These are phyloP conservation scores for Tricholoma flavovirens DNA, from an alignment of 768 basidiomycete species.

Conservation along the genomic window DNA sequence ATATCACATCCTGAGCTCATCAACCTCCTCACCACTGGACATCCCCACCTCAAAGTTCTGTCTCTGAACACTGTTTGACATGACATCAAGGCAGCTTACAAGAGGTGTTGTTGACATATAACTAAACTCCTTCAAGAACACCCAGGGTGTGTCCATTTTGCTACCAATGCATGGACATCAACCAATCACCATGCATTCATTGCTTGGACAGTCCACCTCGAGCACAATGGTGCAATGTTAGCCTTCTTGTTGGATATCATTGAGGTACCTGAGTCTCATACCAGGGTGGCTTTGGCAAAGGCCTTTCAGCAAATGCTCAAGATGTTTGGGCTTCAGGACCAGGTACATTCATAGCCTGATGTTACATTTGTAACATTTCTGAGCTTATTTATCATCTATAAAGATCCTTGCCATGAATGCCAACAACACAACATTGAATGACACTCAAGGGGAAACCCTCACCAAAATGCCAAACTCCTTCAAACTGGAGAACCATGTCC, in stretches of 20 bases:
- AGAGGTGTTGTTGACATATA: neutral
- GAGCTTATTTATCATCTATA: too few species aligned
- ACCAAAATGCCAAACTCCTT: slow-evolving; percentile 17
- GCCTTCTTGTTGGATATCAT: too few species aligned
- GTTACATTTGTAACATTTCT: too few species aligned
- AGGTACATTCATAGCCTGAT: neutral
- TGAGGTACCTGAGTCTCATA: too few species aligned
- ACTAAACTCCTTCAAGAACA: neutral
- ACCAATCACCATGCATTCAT: slow-evolving; percentile 27
- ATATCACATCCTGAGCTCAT: slow-evolving; percentile 1
- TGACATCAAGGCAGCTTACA: too few species aligned
- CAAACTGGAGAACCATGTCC: slow-evolving; percentile 16
- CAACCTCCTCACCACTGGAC: slow-evolving; percentile 21
- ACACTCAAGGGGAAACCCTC: neutral
- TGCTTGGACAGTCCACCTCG: slow-evolving; percentile 21
- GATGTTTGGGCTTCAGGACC: neutral
- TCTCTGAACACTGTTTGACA: neutral
- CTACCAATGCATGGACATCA: slow-evolving; percentile 6
- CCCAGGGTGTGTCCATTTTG: neutral
- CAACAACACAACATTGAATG: neutral
- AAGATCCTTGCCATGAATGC: slow-evolving; percentile 2
- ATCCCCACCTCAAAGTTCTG: slow-evolving; percentile 3
- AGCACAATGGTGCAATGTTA: slow-evolving; percentile 16
- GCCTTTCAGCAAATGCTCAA: slow-evolving; percentile 15
- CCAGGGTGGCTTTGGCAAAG: slow-evolving; percentile 8